These are phyloP conservation scores for Emmonsiellopsis sp. DNA, from an alignment of 2,329 filamentous ascomycete genomes.

Conservation along the genomic window DNA sequence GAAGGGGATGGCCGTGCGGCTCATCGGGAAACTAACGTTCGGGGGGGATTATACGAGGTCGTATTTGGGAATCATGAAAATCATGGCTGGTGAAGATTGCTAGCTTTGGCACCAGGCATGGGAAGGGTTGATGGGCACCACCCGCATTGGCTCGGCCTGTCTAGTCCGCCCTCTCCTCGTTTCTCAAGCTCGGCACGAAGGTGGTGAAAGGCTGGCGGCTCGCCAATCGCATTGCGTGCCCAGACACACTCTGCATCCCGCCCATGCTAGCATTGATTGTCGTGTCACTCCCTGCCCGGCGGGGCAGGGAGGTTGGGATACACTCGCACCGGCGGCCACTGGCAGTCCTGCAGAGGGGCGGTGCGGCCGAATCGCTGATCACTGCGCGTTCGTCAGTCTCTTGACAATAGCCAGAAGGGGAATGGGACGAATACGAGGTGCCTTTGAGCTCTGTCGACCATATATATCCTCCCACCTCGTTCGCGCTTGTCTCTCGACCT, in stretches of 20 bases:
- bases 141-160: not conserved
- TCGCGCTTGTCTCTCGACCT: not conserved
- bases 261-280: not conserved
- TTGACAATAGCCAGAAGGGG: not conserved
- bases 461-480: not conserved
- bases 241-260: not conserved
- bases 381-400: not conserved
- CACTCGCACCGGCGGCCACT: not conserved
- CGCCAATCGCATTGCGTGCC: not conserved
- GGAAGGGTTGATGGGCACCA: not conserved
- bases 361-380: not conserved
- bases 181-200: not conserved
- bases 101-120: not conserved
- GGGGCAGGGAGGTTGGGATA: not conserved
- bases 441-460: not conserved
- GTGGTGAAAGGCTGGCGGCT: not conserved
- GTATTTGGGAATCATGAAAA: slow-evolving; percentile 5
- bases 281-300: not conserved
- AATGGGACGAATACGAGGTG: slow-evolving; percentile 3
- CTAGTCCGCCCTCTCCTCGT: not conserved
- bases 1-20: not conserved
- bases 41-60: not conserved
- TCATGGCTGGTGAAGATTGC: not conserved
- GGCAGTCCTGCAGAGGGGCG: slow-evolving; percentile 1
- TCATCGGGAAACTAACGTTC: slow-evolving; percentile 4